Conservation (phyloP, 768 basidiomycete genomes). For the Boletellus ananas region DNA sequence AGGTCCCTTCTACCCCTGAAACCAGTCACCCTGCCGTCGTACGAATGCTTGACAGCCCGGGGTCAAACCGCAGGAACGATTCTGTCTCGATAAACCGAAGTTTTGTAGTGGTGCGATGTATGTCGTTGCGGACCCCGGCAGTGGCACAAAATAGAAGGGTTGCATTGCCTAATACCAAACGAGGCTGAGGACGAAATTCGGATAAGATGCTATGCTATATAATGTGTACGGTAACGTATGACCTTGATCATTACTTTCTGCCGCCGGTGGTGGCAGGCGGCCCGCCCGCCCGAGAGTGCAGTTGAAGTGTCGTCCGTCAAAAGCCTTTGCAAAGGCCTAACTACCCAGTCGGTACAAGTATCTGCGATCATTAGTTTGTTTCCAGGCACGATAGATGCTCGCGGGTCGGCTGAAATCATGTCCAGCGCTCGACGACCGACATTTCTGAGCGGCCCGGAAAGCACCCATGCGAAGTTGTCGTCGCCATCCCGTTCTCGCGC, state of each 20-base stretch:
- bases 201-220: no score
- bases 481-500: no score
- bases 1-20: slow-evolving; percentile 37
- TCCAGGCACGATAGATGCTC: background rate
- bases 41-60: slow-evolving; percentile 2
- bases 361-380: no score
- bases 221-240: no score
- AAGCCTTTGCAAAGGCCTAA: slow-evolving; percentile 64
- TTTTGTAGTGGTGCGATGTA: background rate
- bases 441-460: slow-evolving; percentile 49
- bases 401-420: background rate
- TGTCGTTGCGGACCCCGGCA: background rate
- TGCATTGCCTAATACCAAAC: background rate
- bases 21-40: slow-evolving; percentile 10
- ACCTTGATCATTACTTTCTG: no score
- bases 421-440: slow-evolving; percentile 57
- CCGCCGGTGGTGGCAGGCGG: no score
- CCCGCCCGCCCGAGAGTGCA: no score
- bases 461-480: background rate
- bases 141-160: background rate
- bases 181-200: no score
- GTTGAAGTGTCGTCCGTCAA: no score
- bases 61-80: background rate
- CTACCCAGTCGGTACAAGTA: no score
- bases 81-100: background rate